These are phyloP conservation scores for Corchorus olitorius DNA, from an alignment of 345 rosid species.

Conservation along the genomic window DNA sequence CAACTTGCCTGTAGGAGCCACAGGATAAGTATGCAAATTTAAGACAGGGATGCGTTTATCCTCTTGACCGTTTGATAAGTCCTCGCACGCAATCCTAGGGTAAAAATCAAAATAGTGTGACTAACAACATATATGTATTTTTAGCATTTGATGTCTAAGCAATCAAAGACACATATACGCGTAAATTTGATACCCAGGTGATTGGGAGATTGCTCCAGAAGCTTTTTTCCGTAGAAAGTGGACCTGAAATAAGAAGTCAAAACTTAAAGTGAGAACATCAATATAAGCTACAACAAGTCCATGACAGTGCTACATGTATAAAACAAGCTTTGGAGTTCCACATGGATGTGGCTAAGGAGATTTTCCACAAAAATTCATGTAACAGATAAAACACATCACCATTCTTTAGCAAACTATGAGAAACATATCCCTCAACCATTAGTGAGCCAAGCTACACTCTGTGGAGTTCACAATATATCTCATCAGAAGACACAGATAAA, in stretches of 20 bases:
- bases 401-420: neutral
- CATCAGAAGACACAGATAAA: neutral
- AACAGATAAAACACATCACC: neutral
- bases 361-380: neutral
- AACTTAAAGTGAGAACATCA: neutral
- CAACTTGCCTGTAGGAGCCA: constrained; percentile 57
- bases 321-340: constrained; percentile 2
- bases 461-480: neutral
- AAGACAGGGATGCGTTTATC: constrained; percentile 54
- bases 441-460: neutral
- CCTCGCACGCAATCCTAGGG: constrained; percentile 55
- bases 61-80: constrained; percentile 57
- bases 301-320: neutral
- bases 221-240: constrained; percentile 20
- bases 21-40: constrained; percentile 54
- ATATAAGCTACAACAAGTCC: constrained; percentile 15
- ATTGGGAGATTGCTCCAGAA: constrained; percentile 6
- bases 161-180: neutral
- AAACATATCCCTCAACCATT: constrained; percentile 14
- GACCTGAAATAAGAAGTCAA: constrained; percentile 33
- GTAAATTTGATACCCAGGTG: constrained; percentile 36
- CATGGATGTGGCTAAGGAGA: constrained; percentile 6
- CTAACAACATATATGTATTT: neutral
- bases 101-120: constrained; percentile 9
- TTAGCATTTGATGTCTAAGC: constrained; percentile 2